phyloP scores from a whole-genome alignment of 305 asterid genomes.

The Fraxinus ornus region DNA sequence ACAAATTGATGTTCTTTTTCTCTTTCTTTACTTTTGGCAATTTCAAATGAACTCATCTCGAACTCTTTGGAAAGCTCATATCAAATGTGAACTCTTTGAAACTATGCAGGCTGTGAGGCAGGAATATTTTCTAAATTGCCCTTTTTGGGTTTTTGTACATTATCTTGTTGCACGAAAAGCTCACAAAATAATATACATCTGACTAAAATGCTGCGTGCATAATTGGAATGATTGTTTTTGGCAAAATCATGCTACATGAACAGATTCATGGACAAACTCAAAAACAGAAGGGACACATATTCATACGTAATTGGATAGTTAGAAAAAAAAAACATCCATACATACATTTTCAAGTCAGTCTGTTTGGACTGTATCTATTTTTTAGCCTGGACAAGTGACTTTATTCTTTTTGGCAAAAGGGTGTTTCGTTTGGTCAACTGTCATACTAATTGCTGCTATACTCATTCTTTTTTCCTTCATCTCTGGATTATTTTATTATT shows the following conservation, averaged over 20 bases:
- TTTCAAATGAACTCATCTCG: neutral
- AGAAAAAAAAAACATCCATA: too few species aligned
- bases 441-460: conserved; percentile 6
- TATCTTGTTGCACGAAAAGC: conserved; percentile 24
- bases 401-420: conserved; percentile 13
- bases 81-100: neutral
- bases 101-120: neutral
- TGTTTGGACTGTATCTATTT: too few species aligned
- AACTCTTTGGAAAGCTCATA: neutral
- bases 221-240: conserved; percentile 24
- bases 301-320: too few species aligned
- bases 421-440: conserved; percentile 23
- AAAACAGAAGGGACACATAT: too few species aligned
- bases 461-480: neutral
- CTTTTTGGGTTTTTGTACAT: conserved; percentile 15
- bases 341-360: too few species aligned
- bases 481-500: neutral
- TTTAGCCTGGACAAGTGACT: too few species aligned
- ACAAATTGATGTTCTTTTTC: neutral
- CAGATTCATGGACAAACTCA: too few species aligned
- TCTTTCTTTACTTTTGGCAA: neutral
- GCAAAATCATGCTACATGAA: neutral
- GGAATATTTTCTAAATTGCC: neutral
- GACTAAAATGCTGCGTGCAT: conserved; percentile 31
- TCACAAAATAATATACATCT: conserved; percentile 12